Base-by-base conservation (phyloP, 371 early-diverging fungal genomes). In the Circinella umbellata region DNA sequence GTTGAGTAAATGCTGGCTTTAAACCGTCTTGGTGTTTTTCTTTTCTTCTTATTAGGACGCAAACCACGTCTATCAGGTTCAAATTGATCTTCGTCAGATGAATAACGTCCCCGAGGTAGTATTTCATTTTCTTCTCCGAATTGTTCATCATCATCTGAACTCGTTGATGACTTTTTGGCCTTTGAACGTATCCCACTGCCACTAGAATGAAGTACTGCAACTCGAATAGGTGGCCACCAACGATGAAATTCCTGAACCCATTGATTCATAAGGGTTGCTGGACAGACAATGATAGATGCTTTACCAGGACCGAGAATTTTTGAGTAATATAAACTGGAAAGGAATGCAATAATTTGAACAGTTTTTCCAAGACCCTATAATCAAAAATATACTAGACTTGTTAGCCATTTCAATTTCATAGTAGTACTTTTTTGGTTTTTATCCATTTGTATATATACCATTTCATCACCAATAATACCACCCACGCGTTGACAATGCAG, bases 391-490 rank as follows among this genome's bases (percentile, higher is more conserved):
- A 42, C 36, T 27, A 27, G 27, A 27, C 27, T 27, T 27, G 17
- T 34, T 20, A 39, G 9, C 1, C 20, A 27, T 57, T 9, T 10
- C 8, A 11, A 8, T 8, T 54, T 18, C 54, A 54, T 54, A n/a
- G 7, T 18, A 42, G n/a, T 54, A 3, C 9, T 9, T 47, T 47
- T 17, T 66, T 67, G 34, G 38, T 47, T 27, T 27, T 27, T 27
- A 27, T 27, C 27, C 27, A 38, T 18, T 3, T 18, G 4, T 46
- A 39, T 17, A 4, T 11, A 14, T 75, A 85, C 88, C 97, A 99
- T 98, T 79, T 99, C 99, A 80, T 99, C 99, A n/a, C 98, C 98
- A 35, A 99, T 79, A 37, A 99, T 93, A 1, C 99, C 99, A 2
- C 99, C 99, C 0, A 91, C 93, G 57, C 92, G 87, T 72, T 95